phyloP scores from a whole-genome alignment of 768 basidiomycete species.

The Serpula lacrymans region DNA sequence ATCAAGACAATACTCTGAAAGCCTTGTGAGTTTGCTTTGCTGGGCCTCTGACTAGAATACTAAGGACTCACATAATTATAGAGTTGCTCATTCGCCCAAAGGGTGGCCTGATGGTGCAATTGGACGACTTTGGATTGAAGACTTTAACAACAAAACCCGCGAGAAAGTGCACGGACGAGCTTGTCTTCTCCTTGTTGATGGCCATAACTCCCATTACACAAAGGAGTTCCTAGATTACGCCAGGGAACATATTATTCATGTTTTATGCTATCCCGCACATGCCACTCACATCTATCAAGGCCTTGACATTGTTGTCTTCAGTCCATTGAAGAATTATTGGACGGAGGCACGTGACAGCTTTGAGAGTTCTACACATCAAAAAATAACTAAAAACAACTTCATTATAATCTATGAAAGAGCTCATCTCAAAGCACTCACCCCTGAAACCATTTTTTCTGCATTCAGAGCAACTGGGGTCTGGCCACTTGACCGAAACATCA shows the following conservation, averaged over 20 bases:
- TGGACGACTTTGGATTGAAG: conserved; percentile 33
- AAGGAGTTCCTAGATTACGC: conserved; percentile 23
- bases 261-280: conserved; percentile 31
- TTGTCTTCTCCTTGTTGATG: conserved; percentile 33
- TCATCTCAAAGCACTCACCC: conserved; percentile 27
- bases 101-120: conserved; percentile 37
- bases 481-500: conserved; percentile 27
- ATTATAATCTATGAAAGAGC: conserved; percentile 31
- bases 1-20: conserved; percentile 36
- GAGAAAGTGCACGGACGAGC: conserved; percentile 19
- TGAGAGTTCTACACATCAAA: conserved; percentile 17
- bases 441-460: conserved; percentile 29
- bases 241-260: conserved; percentile 20
- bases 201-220: conserved; percentile 35
- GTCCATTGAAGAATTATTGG: conserved; percentile 27
- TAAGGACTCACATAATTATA: too few relatives aligned
- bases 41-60: not conserved
- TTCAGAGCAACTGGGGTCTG: conserved; percentile 39
- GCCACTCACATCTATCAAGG: conserved; percentile 32
- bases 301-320: conserved; percentile 36
- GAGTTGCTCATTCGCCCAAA: conserved; percentile 31
- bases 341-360: conserved; percentile 22
- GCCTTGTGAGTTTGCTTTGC: conserved; percentile 31
- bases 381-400: conserved; percentile 36
- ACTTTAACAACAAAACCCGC: too few relatives aligned